Percentiles rank a stretch among this genome's conserved stretches.
These are phyloP conservation scores for Pyrrhoderma lamaoense DNA, from an alignment of 1,284 basidiomycete genomes.

Conservation along the genomic window DNA sequence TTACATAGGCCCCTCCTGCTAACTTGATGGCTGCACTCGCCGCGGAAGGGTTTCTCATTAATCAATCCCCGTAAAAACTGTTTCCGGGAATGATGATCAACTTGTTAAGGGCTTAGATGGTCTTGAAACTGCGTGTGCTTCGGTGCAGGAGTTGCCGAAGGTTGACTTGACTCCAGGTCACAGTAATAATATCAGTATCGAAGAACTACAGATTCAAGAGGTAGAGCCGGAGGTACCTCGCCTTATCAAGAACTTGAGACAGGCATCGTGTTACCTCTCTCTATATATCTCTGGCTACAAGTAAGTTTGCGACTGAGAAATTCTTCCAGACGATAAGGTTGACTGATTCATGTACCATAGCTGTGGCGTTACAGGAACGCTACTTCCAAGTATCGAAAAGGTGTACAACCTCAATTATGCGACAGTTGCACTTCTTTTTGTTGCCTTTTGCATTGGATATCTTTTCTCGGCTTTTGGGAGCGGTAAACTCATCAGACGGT, in stretches of 20 bases:
- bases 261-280: conserved; percentile 10
- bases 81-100: no score
- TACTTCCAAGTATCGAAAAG: conserved; percentile 27
- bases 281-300: conserved; percentile 28
- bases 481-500: conserved; percentile 23
- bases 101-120: background rate
- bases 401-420: conserved; percentile 26
- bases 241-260: conserved; percentile 3
- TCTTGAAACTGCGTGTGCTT: background rate
- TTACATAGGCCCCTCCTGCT: no score
- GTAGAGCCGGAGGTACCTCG: background rate
- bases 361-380: conserved; percentile 27
- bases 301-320: no score
- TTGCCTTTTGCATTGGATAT: conserved; percentile 27
- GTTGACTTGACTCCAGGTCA: background rate
- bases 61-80: background rate
- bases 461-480: conserved; percentile 24
- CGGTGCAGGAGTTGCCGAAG: background rate
- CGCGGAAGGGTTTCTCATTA: background rate
- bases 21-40: background rate
- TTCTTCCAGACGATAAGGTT: no score
- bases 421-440: conserved; percentile 26
- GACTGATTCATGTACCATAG: conserved; percentile 16
- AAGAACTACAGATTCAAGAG: conserved; percentile 8
- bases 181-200: background rate